These are phyloP conservation scores for Spizellomyces punctatus DNA, from an alignment of 192 early-diverging fungal species.

Conservation along the genomic window DNA sequence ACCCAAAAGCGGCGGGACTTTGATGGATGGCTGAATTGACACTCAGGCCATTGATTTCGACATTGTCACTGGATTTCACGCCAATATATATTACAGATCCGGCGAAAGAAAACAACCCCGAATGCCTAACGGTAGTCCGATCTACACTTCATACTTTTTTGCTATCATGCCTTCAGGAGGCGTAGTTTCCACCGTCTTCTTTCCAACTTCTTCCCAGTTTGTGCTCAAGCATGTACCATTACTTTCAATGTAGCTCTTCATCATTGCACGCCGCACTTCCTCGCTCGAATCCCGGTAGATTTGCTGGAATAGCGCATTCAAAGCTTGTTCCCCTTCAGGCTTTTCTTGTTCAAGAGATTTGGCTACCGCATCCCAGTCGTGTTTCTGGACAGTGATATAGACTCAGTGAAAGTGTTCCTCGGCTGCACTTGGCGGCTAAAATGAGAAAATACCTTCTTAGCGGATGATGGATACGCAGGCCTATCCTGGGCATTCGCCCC, in stretches of 20 bases:
- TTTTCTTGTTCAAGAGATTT: slow-evolving; percentile 76
- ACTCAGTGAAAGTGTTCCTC: neutral
- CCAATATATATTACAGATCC: too few species aligned
- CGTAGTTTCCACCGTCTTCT: slow-evolving; percentile 79
- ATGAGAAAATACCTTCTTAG: slow-evolving; percentile 39
- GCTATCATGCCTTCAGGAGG: slow-evolving; percentile 93
- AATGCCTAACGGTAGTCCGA: too few species aligned
- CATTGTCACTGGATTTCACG: too few species aligned
- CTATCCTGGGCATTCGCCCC: slow-evolving; percentile 44
- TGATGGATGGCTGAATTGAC: too few species aligned
- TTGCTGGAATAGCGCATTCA: slow-evolving; percentile 90
- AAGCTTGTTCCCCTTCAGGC: slow-evolving; percentile 84
- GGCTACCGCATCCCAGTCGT: slow-evolving; percentile 89
- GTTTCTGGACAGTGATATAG: slow-evolving; percentile 31
- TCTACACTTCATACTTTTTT: slow-evolving; percentile 60
- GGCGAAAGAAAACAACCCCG: too few species aligned
- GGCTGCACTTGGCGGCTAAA: neutral
- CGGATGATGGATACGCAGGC: slow-evolving; percentile 51
- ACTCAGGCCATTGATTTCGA: too few species aligned
- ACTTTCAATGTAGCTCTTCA: slow-evolving; percentile 96
- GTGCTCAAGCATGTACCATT: slow-evolving; percentile 93
- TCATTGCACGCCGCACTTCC: slow-evolving; percentile 90
- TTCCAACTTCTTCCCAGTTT: slow-evolving; percentile 92
- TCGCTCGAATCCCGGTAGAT: slow-evolving; percentile 91
- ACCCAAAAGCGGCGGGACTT: too few species aligned